Percentiles rank a stretch among this genome's conserved stretches.
Conservation (phyloP, 768 basidiomycete genomes). For the Mycena haematopus region DNA sequence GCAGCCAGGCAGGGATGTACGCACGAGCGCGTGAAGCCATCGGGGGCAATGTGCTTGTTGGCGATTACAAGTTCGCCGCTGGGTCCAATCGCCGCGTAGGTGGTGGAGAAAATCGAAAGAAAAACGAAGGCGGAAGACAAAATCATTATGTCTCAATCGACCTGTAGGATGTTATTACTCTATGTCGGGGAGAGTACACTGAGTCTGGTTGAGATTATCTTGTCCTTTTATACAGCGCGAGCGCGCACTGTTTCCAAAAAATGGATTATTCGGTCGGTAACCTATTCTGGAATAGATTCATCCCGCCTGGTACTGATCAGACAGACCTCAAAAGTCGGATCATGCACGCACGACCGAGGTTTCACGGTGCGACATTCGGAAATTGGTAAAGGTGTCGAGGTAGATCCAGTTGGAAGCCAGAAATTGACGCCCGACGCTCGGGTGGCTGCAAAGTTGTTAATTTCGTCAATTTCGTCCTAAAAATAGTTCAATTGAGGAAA, state of each 20-base stretch:
- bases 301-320: slow-evolving; percentile 1
- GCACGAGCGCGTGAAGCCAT: slow-evolving; percentile 23
- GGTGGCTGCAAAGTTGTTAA: no score
- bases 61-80: slow-evolving; percentile 2
- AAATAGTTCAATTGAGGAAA: no score
- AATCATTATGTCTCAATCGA: not conserved
- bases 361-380: no score
- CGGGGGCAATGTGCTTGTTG: slow-evolving; percentile 22
- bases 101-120: not conserved
- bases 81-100: slow-evolving; percentile 16
- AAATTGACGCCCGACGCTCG: no score
- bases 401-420: no score
- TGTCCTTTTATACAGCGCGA: not conserved
- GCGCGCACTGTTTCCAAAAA: not conserved
- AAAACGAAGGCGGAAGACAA: slow-evolving; percentile 5
- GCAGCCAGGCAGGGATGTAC: not conserved
- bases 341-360: no score
- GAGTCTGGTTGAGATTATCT: not conserved
- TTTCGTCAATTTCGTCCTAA: no score
- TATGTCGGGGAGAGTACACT: not conserved
- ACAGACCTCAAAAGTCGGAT: no score
- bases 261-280: not conserved
- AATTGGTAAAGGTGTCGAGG: no score
- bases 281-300: not conserved
- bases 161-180: not conserved